A percentile compares a stretch with the other conserved stretches of the same genome.
Conservation (phyloP, 129 eudicot species). For the Artemisia annua region DNA sequence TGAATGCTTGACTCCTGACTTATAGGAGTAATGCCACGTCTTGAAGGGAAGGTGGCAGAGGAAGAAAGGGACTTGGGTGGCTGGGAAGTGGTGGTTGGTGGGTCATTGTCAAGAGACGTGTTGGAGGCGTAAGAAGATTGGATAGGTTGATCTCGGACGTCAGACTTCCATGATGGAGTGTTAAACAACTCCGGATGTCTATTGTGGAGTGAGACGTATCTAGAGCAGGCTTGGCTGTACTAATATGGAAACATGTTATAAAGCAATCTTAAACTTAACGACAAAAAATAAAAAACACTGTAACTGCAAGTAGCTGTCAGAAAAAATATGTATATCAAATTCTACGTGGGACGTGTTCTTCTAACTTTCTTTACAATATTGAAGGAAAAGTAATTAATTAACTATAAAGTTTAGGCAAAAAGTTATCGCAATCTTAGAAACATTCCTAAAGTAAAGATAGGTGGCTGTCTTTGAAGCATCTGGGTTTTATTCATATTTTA, state of each 20-base stretch:
- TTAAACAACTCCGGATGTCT: slow-evolving; percentile 59
- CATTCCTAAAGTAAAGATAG: background rate
- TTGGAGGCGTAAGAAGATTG: slow-evolving; percentile 82
- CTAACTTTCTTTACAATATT: background rate
- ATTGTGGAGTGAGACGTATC: slow-evolving; percentile 49
- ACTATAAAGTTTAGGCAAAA: background rate
- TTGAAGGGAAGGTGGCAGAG: slow-evolving; percentile 32
- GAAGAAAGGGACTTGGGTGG: slow-evolving; percentile 28
- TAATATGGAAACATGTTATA: slow-evolving; percentile 21
- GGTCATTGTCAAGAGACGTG: slow-evolving; percentile 86
- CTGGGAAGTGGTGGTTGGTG: slow-evolving; percentile 26
- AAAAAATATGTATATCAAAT: background rate
- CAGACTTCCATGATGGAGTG: slow-evolving; percentile 33
- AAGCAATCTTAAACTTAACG: background rate
- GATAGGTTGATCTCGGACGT: slow-evolving; percentile 41
- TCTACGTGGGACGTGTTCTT: slow-evolving; percentile 20
- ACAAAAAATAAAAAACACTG: slow-evolving; percentile 6
- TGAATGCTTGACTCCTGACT: slow-evolving; percentile 50
- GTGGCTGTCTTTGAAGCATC: background rate
- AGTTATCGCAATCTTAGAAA: background rate
- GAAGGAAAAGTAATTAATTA: background rate
- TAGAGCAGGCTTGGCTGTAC: slow-evolving; percentile 76
- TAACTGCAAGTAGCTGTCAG: slow-evolving; percentile 21
- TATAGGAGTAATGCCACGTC: slow-evolving; percentile 7
- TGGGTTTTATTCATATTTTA: background rate